Percentiles rank a stretch among this genome's conserved stretches.
phyloP scores from a whole-genome alignment of 495 filamentous ascomycete species.

The Neurospora sp. region DNA sequence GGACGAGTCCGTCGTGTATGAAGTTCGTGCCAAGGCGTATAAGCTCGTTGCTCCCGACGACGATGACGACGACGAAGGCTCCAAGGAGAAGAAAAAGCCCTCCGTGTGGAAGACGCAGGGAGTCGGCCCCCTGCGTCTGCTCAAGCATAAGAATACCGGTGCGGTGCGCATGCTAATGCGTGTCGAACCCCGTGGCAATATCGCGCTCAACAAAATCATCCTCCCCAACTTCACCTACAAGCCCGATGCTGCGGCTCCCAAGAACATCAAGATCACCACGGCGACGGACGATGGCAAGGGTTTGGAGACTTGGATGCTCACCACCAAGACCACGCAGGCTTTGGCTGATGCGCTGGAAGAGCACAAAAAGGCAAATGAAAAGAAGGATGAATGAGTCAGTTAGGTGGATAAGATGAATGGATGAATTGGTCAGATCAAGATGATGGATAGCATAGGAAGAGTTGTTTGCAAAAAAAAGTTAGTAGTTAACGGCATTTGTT shows the following conservation, averaged over 20 bases:
- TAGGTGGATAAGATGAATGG: background rate
- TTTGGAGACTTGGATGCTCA: conserved; percentile 53
- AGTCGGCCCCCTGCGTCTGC: conserved; percentile 52
- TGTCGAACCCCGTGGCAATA: conserved; percentile 56
- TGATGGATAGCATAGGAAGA: background rate
- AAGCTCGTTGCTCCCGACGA: conserved; percentile 32
- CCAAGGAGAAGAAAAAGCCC: conserved; percentile 24
- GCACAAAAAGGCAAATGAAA: conserved; percentile 37
- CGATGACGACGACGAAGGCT: conserved; percentile 24
- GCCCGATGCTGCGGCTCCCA: conserved; percentile 28
- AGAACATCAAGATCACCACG: conserved; percentile 47
- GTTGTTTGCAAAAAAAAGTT: background rate
- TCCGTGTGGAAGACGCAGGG: conserved; percentile 50
- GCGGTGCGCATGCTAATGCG: conserved; percentile 55
- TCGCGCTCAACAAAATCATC: conserved; percentile 57
- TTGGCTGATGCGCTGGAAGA: conserved; percentile 37
- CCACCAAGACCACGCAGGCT: conserved; percentile 46
- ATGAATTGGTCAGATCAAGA: background rate
- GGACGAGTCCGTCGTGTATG: conserved; percentile 53
- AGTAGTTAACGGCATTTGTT: background rate
- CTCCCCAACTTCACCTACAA: conserved; percentile 50
- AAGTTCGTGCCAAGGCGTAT: conserved; percentile 52
- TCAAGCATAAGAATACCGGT: conserved; percentile 55
- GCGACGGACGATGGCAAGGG: conserved; percentile 38
- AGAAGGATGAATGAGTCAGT: conserved; percentile 9